phyloP scores from a whole-genome alignment of 345 rosid species.

The Psidium friedrichsthalianum region DNA sequence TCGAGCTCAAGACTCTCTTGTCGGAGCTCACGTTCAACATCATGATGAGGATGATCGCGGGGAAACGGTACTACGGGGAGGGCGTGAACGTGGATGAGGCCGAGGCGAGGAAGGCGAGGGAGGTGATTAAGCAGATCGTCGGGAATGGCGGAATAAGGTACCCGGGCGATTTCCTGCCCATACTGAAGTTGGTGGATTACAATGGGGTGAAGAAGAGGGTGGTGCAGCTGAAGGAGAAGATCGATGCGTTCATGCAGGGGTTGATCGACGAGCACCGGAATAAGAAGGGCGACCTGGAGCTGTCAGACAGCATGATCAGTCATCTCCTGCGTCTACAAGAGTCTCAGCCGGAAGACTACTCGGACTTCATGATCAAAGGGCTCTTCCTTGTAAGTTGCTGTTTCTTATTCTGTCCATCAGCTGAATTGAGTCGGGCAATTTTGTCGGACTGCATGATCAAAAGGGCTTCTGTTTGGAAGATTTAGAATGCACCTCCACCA shows the following conservation, averaged over 20 bases:
- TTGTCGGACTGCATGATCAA: not conserved
- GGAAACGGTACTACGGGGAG: constrained; percentile 21
- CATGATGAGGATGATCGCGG: constrained; percentile 29
- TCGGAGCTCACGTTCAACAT: constrained; percentile 17
- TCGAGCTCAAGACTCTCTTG: constrained; percentile 29
- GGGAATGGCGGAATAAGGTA: not conserved
- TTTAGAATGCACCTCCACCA: not conserved
- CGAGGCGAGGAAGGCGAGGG: constrained; percentile 3
- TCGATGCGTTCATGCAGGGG: constrained; percentile 34
- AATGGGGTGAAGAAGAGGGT: constrained; percentile 19
- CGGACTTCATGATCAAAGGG: constrained; percentile 32
- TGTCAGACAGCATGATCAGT: constrained; percentile 33
- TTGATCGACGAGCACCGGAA: constrained; percentile 33
- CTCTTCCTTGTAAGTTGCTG: constrained; percentile 8
- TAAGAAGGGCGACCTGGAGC: constrained; percentile 1
- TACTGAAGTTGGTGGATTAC: constrained; percentile 1
- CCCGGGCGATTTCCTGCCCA: not conserved
- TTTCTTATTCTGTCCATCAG: not conserved
- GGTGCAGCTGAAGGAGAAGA: constrained; percentile 11
- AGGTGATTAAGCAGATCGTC: constrained; percentile 9
- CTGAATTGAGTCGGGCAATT: not conserved
- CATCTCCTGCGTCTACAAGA: constrained; percentile 43
- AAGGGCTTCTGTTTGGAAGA: not conserved
- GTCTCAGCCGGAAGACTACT: constrained; percentile 15
- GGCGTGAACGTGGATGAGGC: not conserved